Conservation (phyloP, 1,139 yeast genomes). For the Candida labiduridarum region DNA sequence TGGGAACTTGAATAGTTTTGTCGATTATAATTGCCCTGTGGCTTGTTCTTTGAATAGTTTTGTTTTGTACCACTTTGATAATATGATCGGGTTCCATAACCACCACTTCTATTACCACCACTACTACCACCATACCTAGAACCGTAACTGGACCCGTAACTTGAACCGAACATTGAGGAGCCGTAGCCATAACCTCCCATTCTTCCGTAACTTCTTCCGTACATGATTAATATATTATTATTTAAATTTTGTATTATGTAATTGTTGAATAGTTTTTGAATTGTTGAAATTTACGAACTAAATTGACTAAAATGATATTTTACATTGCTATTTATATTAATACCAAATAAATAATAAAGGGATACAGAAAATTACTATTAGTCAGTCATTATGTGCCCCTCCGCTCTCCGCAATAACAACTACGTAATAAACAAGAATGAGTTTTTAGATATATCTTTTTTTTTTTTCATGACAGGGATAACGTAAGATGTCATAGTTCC, state of each 20-base stretch:
- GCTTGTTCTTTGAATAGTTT: not conserved
- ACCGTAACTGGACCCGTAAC: not conserved
- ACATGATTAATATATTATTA: not conserved
- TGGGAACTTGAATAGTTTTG: not conserved
- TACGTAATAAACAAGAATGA: no score
- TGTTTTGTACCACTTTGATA: not conserved
- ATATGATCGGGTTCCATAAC: not conserved
- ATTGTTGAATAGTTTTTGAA: no score
- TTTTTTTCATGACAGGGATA: no score
- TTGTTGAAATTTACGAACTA: no score
- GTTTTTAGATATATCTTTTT: no score
- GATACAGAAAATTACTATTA: no score
- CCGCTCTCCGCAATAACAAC: no score
- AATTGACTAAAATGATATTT: no score
- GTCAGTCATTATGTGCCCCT: no score
- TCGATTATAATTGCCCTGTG: not conserved
- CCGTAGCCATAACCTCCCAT: not conserved
- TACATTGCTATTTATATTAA: no score
- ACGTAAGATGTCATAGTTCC: no score
- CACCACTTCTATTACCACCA: not conserved
- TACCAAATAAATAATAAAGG: no score
- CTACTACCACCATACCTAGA: not conserved
- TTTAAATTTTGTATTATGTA: not conserved
- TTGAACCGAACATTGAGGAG: not conserved
- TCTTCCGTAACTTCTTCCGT: constrained; percentile 1